Percentiles rank a stretch among this genome's conserved stretches.
These are phyloP conservation scores for Sporothrix brunneoviolacea DNA, from an alignment of 2,329 filamentous ascomycete species.

Conservation along the genomic window DNA sequence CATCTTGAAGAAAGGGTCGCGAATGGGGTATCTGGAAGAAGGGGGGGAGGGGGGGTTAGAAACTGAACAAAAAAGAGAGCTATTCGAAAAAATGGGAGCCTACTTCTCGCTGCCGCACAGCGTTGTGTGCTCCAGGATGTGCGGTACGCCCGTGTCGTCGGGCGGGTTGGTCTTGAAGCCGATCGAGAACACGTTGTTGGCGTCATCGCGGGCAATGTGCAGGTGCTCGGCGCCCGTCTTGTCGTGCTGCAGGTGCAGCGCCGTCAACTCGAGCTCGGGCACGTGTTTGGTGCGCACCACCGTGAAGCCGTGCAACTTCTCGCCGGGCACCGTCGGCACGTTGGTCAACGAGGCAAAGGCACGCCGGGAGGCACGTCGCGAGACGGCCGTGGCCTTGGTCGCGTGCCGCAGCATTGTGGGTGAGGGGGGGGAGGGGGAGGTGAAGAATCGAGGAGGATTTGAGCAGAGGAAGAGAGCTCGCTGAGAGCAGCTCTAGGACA, in stretches of 20 bases:
- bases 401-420: conserved; percentile 11
- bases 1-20: conserved; percentile 99
- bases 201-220: conserved; percentile 88
- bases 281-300: conserved; percentile 84
- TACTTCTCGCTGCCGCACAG: conserved; percentile 92
- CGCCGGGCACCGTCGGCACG: conserved; percentile 66
- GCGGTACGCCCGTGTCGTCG: conserved; percentile 90
- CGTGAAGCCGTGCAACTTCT: conserved; percentile 89
- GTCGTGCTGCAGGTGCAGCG: conserved; percentile 84
- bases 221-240: conserved; percentile 94
- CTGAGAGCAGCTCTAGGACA: background rate
- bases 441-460: background rate
- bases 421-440: too few species aligned
- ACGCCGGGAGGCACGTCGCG: conserved; percentile 3
- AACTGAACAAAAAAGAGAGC: background rate
- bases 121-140: conserved; percentile 96
- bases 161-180: conserved; percentile 99
- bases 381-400: conserved; percentile 5
- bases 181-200: conserved; percentile 99
- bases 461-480: background rate
- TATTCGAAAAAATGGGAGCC: conserved; percentile 16
- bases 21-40: conserved; percentile 77
- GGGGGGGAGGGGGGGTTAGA: too few species aligned
- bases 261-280: conserved; percentile 87
- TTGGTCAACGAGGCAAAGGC: conserved; percentile 42